phyloP scores from a whole-genome alignment of 345 rosid genomes.

The Raphanus sativus region DNA sequence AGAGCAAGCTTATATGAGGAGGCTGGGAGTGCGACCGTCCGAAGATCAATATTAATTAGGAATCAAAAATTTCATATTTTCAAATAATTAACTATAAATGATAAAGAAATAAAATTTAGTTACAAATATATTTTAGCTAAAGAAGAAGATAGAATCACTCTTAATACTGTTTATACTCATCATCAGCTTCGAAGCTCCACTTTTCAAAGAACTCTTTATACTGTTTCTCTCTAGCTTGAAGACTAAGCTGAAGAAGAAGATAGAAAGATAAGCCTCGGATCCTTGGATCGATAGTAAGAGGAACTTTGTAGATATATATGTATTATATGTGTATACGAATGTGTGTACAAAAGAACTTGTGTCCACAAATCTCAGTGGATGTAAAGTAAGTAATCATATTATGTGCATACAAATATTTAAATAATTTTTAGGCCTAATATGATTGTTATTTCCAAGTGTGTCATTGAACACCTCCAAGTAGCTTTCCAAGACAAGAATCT shows the following conservation, averaged over 20 bases:
- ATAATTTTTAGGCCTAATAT: no score
- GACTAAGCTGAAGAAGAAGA: constrained; percentile 17
- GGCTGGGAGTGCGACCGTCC: no score
- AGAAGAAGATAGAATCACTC: no score
- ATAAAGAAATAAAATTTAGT: no score
- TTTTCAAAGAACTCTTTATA: not conserved
- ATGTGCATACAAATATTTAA: not conserved
- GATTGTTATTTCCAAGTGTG: not conserved
- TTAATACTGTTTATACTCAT: no score
- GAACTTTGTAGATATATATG: not conserved
- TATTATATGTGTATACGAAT: not conserved
- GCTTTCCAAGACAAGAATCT: constrained; percentile 20
- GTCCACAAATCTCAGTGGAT: not conserved
- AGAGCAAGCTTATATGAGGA: no score
- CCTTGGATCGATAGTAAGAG: constrained; percentile 1
- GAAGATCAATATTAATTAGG: no score
- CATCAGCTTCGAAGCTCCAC: no score
- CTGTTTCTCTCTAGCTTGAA: constrained; percentile 2
- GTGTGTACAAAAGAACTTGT: constrained; percentile 8
- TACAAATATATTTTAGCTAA: no score
- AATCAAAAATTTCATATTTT: no score
- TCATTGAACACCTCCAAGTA: not conserved
- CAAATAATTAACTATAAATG: no score
- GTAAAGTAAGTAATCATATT: constrained; percentile 5
- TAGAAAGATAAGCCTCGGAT: not conserved